Conservation (phyloP, 768 basidiomycete species). For the Lactarius quietus region DNA sequence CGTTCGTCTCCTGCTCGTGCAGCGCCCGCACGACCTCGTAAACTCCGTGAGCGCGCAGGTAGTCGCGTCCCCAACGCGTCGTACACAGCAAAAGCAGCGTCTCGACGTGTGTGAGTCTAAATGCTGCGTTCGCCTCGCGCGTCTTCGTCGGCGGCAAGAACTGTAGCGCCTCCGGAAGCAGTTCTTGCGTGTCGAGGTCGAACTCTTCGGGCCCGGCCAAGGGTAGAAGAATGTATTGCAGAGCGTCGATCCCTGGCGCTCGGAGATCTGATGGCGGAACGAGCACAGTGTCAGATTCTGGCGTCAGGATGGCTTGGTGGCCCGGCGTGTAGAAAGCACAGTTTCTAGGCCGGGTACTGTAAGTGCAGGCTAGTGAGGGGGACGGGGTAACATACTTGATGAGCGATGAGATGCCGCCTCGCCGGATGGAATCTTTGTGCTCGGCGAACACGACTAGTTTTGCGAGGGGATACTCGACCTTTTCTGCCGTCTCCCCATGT, state of each 20-base stretch:
- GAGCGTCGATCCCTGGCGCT: slow-evolving; percentile 77
- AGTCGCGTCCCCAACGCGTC: slow-evolving; percentile 83
- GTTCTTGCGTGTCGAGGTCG: slow-evolving; percentile 90
- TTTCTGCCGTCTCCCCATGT: slow-evolving; percentile 40
- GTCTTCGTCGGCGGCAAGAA: slow-evolving; percentile 82
- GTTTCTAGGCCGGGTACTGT: slow-evolving; percentile 58
- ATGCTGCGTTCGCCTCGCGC: slow-evolving; percentile 71
- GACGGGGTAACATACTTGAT: slow-evolving; percentile 59
- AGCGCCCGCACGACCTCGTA: slow-evolving; percentile 80
- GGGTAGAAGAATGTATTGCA: slow-evolving; percentile 84
- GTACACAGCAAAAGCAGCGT: slow-evolving; percentile 85
- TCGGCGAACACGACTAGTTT: slow-evolving; percentile 88
- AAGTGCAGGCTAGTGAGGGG: slow-evolving; percentile 17
- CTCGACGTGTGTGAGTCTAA: slow-evolving; percentile 85
- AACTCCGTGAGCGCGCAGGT: slow-evolving; percentile 72
- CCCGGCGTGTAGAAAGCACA: slow-evolving; percentile 67
- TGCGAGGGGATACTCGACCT: slow-evolving; percentile 74
- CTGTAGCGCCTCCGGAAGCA: slow-evolving; percentile 77
- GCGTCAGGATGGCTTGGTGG: slow-evolving; percentile 67
- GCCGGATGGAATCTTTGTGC: slow-evolving; percentile 79
- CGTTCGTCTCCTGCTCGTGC: slow-evolving; percentile 76
- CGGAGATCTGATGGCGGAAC: slow-evolving; percentile 54
- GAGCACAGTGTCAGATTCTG: slow-evolving; percentile 53
- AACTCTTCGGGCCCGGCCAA: slow-evolving; percentile 95
- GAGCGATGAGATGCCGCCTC: slow-evolving; percentile 82